Evolutionary conservation across 2,329 filamentous ascomycete species (phyloP), one percentile per base, ranked within the genome.

Genomic region (Fusarium sp.): DNA sequence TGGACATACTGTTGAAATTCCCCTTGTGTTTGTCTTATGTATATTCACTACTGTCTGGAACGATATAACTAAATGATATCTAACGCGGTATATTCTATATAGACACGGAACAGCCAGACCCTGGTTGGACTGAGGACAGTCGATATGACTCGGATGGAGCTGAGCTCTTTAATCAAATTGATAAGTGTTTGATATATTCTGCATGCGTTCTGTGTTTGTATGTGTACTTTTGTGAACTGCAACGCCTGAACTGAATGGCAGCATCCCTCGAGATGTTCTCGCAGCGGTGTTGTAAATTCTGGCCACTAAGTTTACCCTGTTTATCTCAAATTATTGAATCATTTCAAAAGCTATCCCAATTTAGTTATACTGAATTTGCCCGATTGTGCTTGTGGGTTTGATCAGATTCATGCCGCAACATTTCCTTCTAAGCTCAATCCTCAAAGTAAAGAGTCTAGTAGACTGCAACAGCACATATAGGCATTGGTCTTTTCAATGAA

Each of bases 1-100:
- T 73, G 63, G 66, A 66, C 63, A 70, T 66, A 60, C 54, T 71
- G 60, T 73, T 73, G 54, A 61, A 67, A 65, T 62, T 52, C 54
- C 63, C 63, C 60, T 61, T 66, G 54, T 66, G 61, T 73, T 64
- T 63, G 63, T 66, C 70, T 66, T 61, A 10, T 39, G 57, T 51
- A 64, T 71, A 54, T 71, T 73, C 49, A 60, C 59, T 69, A 29
- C 41, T 45, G 38, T 39, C 33, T 69, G 68, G 46, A 63, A 64
- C 51, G 58, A 56, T 51, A 15, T 55, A 39, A 68, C 39, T 66
- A 16, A 29, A 61, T 37, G 31, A 68, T 41, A 49, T 61, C 54
- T 54, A 29, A 33, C 39, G 55, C 42, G 45, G 37, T 59, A 67
- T 60, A 62, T 52, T 65, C 49, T 55, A 63, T 61, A 73, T 69